Evolutionary conservation across 2,329 filamentous ascomycete genomes (phyloP), one percentile per base, ranked within the genome.

Genomic region (Talaromyces sp.): DNA sequence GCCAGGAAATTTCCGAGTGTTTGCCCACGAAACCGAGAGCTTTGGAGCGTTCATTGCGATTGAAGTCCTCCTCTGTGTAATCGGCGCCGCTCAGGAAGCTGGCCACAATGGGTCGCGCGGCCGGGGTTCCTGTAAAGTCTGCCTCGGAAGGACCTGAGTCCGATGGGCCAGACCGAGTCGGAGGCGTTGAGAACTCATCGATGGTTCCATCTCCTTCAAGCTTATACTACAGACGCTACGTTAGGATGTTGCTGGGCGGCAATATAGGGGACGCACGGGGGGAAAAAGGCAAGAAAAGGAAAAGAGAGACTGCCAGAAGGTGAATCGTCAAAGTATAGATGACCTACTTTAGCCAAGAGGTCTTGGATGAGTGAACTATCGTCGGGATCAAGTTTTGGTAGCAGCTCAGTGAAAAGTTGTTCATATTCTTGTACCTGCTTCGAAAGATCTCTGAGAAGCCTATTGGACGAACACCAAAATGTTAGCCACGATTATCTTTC

Each of bases 1-100:
- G 68, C 80, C 80, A 82, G 24, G 75, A 76, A 47, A 79, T 73
- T 60, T 80, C 79, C 5, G 79, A 81, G 62, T 80, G 78, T 65
- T 80, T 80, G 11, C 80, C 80, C 63, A 80, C 75, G 69, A 79
- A 81, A 0, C 79, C 78, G 37, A 75, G 76, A 1, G 75, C 72
- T 59, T 76, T 73, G 13, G 75, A 73, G 54, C 75, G 74, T 61
- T 78, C 75, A 66, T 76, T 75, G 35, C 76, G 74, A 37, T 78
- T 77, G 66, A 79, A 80, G 60, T 82, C 80, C 67, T 81, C 79
- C 58, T 79, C 74, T 22, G 77, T 78, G 45, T 77, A 74, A 68
- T 81, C 80, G 39, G 76, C 70, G 22, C 73, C 72, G 39, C 74
- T 74, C 19, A 75, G 72, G 1, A 77, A 74, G 35, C 75, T 73